These are phyloP conservation scores for Cryptosporidium sp. DNA, from an alignment of 169 alveolate species.

Conservation along the genomic window DNA sequence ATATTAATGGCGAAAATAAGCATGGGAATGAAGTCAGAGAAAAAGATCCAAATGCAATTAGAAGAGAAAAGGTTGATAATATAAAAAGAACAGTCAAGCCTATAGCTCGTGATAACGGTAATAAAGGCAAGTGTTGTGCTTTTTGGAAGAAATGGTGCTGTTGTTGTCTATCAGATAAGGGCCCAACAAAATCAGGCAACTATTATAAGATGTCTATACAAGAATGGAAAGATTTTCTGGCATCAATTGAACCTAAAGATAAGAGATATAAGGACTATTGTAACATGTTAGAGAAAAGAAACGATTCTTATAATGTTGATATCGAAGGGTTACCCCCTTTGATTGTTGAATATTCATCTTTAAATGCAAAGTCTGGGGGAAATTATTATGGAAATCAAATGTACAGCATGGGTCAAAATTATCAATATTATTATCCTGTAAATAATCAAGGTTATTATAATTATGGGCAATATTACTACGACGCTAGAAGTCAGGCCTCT, in stretches of 20 bases:
- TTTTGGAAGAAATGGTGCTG: slow-evolving; percentile 32
- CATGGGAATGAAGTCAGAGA: slow-evolving; percentile 8
- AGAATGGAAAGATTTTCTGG: slow-evolving; percentile 61
- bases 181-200: slow-evolving; percentile 27
- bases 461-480: slow-evolving; percentile 6
- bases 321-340: slow-evolving; percentile 37
- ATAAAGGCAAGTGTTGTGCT: slow-evolving; percentile 24
- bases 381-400: slow-evolving; percentile 3
- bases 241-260: slow-evolving; percentile 34
- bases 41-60: slow-evolving; percentile 11
- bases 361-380: slow-evolving; percentile 2
- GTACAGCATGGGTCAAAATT: slow-evolving; percentile 1
- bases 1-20: slow-evolving; percentile 39
- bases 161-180: slow-evolving; percentile 16
- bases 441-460: slow-evolving; percentile 9
- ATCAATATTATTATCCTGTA: neutral
- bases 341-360: slow-evolving; percentile 51
- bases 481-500: slow-evolving; percentile 19
- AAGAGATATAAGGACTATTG: neutral
- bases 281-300: neutral
- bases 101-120: neutral
- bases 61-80: slow-evolving; percentile 37
- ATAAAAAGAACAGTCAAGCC: slow-evolving; percentile 52
- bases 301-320: neutral
- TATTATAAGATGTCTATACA: slow-evolving; percentile 41